phyloP scores from a whole-genome alignment of 306 rosid species.

The Albizia julibrissin region DNA sequence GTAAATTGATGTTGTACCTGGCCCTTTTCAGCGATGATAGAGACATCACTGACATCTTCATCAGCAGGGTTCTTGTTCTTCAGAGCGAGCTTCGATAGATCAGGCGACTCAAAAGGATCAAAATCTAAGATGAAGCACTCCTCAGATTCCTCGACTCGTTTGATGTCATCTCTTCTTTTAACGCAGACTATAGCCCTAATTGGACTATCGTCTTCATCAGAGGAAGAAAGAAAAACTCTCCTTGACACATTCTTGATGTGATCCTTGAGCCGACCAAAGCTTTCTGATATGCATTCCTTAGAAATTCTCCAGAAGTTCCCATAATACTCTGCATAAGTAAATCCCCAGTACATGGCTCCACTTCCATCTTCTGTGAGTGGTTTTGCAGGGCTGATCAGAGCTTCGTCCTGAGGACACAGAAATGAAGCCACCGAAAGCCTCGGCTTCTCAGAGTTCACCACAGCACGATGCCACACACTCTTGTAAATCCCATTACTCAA shows the following conservation, averaged over 20 bases:
- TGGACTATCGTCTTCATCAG: constrained; percentile 39
- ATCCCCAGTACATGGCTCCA: constrained; percentile 58
- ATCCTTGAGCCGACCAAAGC: no score
- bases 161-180: constrained; percentile 45
- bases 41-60: constrained; percentile 34
- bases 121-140: constrained; percentile 76
- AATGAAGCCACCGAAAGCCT: constrained; percentile 89
- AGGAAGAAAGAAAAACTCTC: not conserved
- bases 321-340: constrained; percentile 75
- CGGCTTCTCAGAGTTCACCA: constrained; percentile 69
- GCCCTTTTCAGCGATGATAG: constrained; percentile 61
- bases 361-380: constrained; percentile 50
- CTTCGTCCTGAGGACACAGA: constrained; percentile 66
- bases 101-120: constrained; percentile 42
- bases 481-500: constrained; percentile 81
- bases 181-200: constrained; percentile 44
- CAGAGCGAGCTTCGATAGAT: constrained; percentile 29
- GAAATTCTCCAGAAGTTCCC: constrained; percentile 86
- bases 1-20: constrained; percentile 41
- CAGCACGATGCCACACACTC: constrained; percentile 95
- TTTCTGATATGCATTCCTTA: no score
- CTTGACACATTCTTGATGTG: no score
- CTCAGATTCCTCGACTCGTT: constrained; percentile 55
- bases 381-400: constrained; percentile 68
- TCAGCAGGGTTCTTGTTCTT: not conserved